phyloP scores from a whole-genome alignment of 345 rosid genomes.

The Corymbia maculata region DNA sequence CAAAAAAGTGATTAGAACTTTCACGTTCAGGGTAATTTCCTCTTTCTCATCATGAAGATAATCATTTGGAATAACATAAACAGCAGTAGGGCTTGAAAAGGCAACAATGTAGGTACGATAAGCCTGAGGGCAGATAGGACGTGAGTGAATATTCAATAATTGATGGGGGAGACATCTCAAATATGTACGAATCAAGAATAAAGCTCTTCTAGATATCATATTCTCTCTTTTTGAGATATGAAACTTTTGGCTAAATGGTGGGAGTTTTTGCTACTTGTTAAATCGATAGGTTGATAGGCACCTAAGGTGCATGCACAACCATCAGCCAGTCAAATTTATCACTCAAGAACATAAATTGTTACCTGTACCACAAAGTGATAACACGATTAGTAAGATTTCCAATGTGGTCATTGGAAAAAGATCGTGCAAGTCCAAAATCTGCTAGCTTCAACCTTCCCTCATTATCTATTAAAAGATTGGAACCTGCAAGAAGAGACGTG shows the following conservation, averaged over 20 bases:
- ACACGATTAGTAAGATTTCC: conserved; percentile 86
- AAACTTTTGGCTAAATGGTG: neutral
- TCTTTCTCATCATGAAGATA: neutral
- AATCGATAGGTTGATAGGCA: neutral
- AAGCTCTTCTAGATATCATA: neutral
- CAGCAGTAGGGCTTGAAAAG: neutral
- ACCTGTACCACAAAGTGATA: conserved; percentile 97
- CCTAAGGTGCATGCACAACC: neutral
- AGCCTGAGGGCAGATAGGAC: neutral
- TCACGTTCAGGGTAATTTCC: neutral
- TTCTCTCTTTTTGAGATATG: neutral
- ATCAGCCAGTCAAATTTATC: neutral
- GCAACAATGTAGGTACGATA: neutral
- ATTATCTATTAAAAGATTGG: conserved; percentile 90
- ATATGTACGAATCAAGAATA: neutral
- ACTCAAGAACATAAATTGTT: neutral
- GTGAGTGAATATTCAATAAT: neutral
- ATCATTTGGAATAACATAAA: neutral
- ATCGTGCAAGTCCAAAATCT: conserved; percentile 93
- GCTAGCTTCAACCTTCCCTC: conserved; percentile 92
- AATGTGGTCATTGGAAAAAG: conserved; percentile 61
- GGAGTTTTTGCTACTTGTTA: neutral
- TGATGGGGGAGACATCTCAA: neutral
- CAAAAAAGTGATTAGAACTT: neutral
- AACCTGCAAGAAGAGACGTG: conserved; percentile 36